Evolutionary conservation across 257 asterid species (phyloP), one percentile per base, ranked within the genome.

Genomic region (Capsicum pubescens): DNA sequence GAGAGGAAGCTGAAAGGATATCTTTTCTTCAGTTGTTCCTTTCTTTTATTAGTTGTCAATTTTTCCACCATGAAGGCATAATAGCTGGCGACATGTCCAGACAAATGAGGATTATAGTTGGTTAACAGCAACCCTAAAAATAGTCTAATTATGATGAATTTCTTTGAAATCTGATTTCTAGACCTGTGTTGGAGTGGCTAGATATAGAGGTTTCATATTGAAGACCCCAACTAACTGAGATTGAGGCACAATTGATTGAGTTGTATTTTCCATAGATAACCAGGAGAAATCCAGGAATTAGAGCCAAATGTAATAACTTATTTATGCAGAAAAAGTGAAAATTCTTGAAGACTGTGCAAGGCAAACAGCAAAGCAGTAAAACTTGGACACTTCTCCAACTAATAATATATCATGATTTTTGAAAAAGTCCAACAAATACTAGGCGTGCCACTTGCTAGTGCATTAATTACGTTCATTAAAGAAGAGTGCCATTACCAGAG

Each of bases 1-100:
- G 60, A 12, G 60, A 11, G 11, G 80, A 26, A 19, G 17, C 57
- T 13, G 60, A 48, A 44, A 50, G 80, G 36, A 11, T 48, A 13
- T 50, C 60, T 50, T 50, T 50, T 74, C 80, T 55, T n/a, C 60
- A 46, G 60, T 50, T 74, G 60, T 74, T 52, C 80, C 42, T 74
- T 72, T 19, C 60, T 72, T 74, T 19, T n/a, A 74, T 52, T 7
- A 19, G 50, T 74, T 21, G 80, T 52, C 21, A 12, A 21, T 12
- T 50, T 76, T 76, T 54, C 26, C 81, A 26, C 16, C 13, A 76
- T 26, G 64, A 26, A 76, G 7, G 81, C 48, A 52, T 54, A 50
- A 50, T 48, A 76, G 64, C 6, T 52, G 26, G 81, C 54, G 64
- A 21, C 14, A 16, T 50, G 26, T 26, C 63, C 11, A 10, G 26